Evolutionary conservation across 768 basidiomycete genomes (phyloP).

Genomic region (Boletus coccyginus): DNA sequence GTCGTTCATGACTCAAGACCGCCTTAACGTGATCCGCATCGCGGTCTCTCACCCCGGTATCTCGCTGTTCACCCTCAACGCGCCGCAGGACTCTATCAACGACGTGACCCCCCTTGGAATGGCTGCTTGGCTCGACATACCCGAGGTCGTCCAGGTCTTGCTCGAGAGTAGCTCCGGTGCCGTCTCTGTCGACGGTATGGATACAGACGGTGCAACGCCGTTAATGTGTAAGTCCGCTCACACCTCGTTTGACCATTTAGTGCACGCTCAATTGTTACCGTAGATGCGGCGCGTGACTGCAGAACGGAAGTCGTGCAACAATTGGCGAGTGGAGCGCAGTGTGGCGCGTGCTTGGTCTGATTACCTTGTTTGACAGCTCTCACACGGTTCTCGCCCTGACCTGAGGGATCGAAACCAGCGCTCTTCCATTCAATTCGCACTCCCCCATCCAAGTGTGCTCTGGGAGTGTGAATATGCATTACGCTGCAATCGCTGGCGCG

Average conservation of each 20-base stretch:
- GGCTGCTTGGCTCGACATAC: constrained; percentile 74
- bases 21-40: constrained; percentile 55
- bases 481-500: constrained; percentile 58
- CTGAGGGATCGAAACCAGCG: constrained; percentile 69
- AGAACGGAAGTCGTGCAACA: constrained; percentile 62
- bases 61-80: constrained; percentile 69
- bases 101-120: constrained; percentile 77
- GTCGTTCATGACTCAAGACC: constrained; percentile 57
- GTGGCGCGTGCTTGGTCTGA: constrained; percentile 11
- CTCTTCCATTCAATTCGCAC: constrained; percentile 67
- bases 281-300: constrained; percentile 78
- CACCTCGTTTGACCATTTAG: not conserved
- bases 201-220: constrained; percentile 72
- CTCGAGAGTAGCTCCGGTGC: constrained; percentile 59
- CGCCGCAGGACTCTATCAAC: constrained; percentile 65
- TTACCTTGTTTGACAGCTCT: constrained; percentile 34
- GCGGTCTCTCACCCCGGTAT: constrained; percentile 55
- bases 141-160: constrained; percentile 57
- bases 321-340: constrained; percentile 46
- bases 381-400: constrained; percentile 71
- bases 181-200: constrained; percentile 72
- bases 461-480: constrained; percentile 70
- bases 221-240: constrained; percentile 68
- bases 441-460: constrained; percentile 58
- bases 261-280: not conserved